Base-by-base conservation (phyloP, 805 yeast species). In the Metschnikowia picachoensis region DNA sequence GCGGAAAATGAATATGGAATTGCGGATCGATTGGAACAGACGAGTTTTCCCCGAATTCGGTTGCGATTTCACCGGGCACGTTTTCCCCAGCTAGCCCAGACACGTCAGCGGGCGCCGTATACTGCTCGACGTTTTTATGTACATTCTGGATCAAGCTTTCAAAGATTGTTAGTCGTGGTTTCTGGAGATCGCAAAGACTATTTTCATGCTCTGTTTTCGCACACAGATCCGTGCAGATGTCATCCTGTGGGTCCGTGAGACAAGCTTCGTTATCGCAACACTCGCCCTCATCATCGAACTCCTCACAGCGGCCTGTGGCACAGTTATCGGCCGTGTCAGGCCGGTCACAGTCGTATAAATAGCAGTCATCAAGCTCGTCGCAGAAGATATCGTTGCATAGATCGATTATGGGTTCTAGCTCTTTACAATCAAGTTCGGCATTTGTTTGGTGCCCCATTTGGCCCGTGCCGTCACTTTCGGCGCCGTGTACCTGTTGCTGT, bases 351-450 rank as follows among this genome's bases (percentile, higher is more conserved):
- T 57, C 59, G 17, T 56, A 49, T 45, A 65, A 72, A 55, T 65
- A 72, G 49, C 76, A 72, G 55, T 72, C 75, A 44, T 72, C 73
- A n/a, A 71, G 55, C 34, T 71, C 76, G 39, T 67, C 68, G 50
- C 76, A 72, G 34, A 70, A 60, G 3, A 72, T 65, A 39, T 70
- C 76, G 32, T 65, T 61, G 55, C 76, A 72, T 35, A 61, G 41
- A 9, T 63, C 61, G 32, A 62, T 50, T 20, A 56, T 64, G 33
- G 43, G 33, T 14, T 68, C 73, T 33, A 67, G 58, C 39, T 66
- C 64, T 30, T 57, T 49, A 48, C 72, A 67, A 7, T 37, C 35
- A 8, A 44, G 35, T 4, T 44, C 48, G 6, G 48, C 31, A 28
- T 39, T 39, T 4, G 14, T 35, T 31, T 41, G 10, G 1, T 17